Evolutionary conservation across 108 stramenopile genomes (phyloP), one percentile per base, ranked within the genome.

Genomic region (Skeletonema marinoi): DNA sequence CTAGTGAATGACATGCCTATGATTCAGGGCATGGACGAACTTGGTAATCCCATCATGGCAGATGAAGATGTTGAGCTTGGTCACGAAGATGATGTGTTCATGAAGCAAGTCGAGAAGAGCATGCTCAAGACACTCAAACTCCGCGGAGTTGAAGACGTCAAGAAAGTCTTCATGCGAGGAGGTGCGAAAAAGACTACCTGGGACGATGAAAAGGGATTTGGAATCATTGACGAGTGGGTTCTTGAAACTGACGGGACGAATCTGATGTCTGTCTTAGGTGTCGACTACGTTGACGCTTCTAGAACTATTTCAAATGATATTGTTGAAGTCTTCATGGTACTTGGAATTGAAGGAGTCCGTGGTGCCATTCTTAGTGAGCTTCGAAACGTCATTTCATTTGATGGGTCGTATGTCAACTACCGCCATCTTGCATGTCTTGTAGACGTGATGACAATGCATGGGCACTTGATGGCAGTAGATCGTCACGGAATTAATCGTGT

Each of bases 401-500:
- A 99, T 78, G 97, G 97, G 64, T 95, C 96, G 8, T 99, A 99
- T 83, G 98, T 99, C 25, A 99, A 99, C 73, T 98, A 99, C 79
- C 96, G 99, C 58, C 99, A 99, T 78, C 74, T 99, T 71, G 93
- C 97, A n/a, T 90, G 93, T 61, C 89, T 99, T 13, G 96, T 97
- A 29, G 99, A 99, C 80, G 96, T 95, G 10, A 99, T 99, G 99
- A 98, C 98, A 7, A 96, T 98, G 91, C 93, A 98, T 51, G 99
- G 99, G 0, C 90, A 97, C 67, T 86, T 99, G 41, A 97, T 96
- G 93, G 98, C 99, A 32, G 95, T 99, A 66, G 95, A 97, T 68
- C 91, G 99, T 50, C 99, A 99, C 74, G 99, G 99, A 32, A 99
- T 99, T 83, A 99, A 99, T 76, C 94, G 98, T 48, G 96, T 95